These are phyloP conservation scores for Entomortierella beljakovae DNA, from an alignment of 192 early-diverging fungal species.

Conservation along the genomic window DNA sequence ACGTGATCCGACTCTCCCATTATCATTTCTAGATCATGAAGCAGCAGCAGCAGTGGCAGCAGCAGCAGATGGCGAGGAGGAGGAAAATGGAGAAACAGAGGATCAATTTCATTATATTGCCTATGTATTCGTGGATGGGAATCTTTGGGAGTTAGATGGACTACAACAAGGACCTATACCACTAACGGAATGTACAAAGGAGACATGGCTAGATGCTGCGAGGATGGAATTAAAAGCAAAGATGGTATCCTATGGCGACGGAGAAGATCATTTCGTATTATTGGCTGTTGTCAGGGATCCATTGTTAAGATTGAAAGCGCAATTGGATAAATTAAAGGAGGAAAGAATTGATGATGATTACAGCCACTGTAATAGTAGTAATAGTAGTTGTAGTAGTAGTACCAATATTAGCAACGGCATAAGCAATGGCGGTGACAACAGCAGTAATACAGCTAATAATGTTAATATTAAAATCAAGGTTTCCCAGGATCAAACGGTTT, in stretches of 20 bases:
- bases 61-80: background rate
- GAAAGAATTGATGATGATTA: too few relatives aligned
- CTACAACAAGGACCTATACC: constrained; percentile 7
- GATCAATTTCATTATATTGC: constrained; percentile 12
- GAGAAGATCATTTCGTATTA: constrained; percentile 11
- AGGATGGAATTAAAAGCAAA: background rate
- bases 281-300: constrained; percentile 15
- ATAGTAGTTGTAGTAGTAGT: too few relatives aligned
- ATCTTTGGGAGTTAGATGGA: constrained; percentile 20
- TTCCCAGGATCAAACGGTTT: background rate
- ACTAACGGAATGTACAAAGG: background rate
- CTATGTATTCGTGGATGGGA: constrained; percentile 5
- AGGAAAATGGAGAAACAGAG: background rate
- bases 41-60: background rate
- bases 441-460: background rate
- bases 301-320: background rate
- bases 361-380: too few relatives aligned
- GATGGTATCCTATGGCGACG: background rate
- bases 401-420: too few relatives aligned
- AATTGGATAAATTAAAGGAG: too few relatives aligned
- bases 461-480: too few relatives aligned
- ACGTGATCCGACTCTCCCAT: background rate
- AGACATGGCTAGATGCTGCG: background rate
- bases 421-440: too few relatives aligned
- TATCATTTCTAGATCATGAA: background rate